phyloP scores from a whole-genome alignment of 1,284 basidiomycete genomes.

The Agroathelia rolfsii region DNA sequence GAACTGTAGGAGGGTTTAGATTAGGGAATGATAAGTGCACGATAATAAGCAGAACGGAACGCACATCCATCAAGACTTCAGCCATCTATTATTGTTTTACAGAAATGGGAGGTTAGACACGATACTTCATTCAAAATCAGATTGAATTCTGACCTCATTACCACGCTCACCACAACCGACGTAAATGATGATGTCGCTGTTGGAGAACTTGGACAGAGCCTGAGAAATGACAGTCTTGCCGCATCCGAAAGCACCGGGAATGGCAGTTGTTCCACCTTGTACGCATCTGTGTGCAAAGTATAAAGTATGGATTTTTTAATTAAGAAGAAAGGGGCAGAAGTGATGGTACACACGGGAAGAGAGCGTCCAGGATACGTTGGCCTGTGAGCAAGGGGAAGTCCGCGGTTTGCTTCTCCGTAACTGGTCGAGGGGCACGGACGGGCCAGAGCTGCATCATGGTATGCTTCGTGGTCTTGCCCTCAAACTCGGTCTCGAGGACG shows the following conservation, averaged over 20 bases:
- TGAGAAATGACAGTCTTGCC: slow-evolving; percentile 96
- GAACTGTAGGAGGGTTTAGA: slow-evolving; percentile 50
- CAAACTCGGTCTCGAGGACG: slow-evolving; percentile 95
- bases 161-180: slow-evolving; percentile 95
- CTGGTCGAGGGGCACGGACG: slow-evolving; percentile 94
- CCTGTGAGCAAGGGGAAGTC: slow-evolving; percentile 91
- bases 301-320: no score
- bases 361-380: slow-evolving; percentile 92
- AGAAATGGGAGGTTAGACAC: slow-evolving; percentile 9
- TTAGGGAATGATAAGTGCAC: slow-evolving; percentile 6
- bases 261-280: slow-evolving; percentile 98
- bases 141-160: slow-evolving; percentile 53
- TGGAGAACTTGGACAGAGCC: slow-evolving; percentile 97
- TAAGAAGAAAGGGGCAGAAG: slow-evolving; percentile 1
- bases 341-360: slow-evolving; percentile 74
- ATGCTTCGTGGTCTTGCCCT: slow-evolving; percentile 90
- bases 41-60: no score
- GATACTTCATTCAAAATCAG: background rate
- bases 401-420: slow-evolving; percentile 89
- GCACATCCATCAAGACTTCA: slow-evolving; percentile 89
- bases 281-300: slow-evolving; percentile 65
- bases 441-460: slow-evolving; percentile 99
- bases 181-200: slow-evolving; percentile 99
- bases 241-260: slow-evolving; percentile 98
- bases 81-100: slow-evolving; percentile 70